Conservation (phyloP, 2,329 filamentous ascomycete species). For the Epichloe sylvatica region DNA sequence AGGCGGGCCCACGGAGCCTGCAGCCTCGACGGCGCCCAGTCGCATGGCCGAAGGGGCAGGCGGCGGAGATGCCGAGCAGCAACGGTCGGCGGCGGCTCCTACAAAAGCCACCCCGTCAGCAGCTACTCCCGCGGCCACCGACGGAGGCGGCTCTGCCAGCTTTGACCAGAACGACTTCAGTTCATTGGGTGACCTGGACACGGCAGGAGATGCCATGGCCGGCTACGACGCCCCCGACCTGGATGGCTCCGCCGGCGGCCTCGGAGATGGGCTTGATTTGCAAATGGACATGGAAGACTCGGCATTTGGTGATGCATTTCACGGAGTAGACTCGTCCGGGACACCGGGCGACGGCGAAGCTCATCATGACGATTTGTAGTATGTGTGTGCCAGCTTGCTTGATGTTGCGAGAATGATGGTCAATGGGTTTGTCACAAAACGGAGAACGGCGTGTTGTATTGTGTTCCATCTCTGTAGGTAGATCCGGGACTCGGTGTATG, state of each 20-base stretch:
- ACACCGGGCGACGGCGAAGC: constrained; percentile 23
- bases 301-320: constrained; percentile 73
- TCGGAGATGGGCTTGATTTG: constrained; percentile 43
- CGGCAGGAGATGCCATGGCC: constrained; percentile 56
- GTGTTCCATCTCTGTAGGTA: constrained; percentile 1
- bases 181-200: constrained; percentile 52
- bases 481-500: background rate
- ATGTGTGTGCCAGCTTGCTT: too few species aligned
- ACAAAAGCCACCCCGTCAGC: constrained; percentile 28
- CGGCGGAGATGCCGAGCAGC: constrained; percentile 3
- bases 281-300: constrained; percentile 62
- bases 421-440: too few species aligned
- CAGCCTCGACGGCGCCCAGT: background rate
- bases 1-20: background rate
- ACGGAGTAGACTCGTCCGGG: constrained; percentile 37
- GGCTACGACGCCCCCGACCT: constrained; percentile 48
- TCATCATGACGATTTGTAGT: constrained; percentile 21
- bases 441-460: background rate
- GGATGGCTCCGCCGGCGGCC: constrained; percentile 28
- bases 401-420: too few species aligned
- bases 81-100: constrained; percentile 11
- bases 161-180: constrained; percentile 48
- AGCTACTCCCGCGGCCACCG: constrained; percentile 29
- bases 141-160: constrained; percentile 28
- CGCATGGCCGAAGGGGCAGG: background rate